phyloP scores from a whole-genome alignment of 495 filamentous ascomycete genomes.

The Parathielavia appendiculata region DNA sequence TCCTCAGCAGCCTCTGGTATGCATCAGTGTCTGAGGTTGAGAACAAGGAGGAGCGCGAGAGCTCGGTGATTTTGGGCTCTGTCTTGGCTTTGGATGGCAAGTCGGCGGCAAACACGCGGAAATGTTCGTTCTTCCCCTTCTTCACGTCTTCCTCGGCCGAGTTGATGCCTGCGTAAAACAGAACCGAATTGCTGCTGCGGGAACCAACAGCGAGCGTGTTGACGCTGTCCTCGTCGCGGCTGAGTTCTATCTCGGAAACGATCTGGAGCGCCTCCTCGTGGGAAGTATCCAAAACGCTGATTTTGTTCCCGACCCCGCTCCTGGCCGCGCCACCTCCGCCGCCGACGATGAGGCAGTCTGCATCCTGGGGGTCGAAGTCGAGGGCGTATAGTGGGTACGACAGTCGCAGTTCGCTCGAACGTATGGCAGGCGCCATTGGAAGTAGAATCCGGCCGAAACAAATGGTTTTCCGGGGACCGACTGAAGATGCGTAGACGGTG shows the following conservation, averaged over 20 bases:
- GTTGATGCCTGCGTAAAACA: conserved; percentile 81
- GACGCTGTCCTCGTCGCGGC: conserved; percentile 85
- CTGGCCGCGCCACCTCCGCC: conserved; percentile 84
- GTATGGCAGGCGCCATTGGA: conserved; percentile 30
- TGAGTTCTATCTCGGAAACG: conserved; percentile 71
- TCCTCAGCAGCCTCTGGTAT: conserved; percentile 72
- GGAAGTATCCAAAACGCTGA: conserved; percentile 68
- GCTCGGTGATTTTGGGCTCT: conserved; percentile 46
- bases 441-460: background rate
- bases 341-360: conserved; percentile 70
- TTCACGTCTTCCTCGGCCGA: conserved; percentile 64
- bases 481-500: background rate
- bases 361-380: conserved; percentile 81
- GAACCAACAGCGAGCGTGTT: conserved; percentile 68
- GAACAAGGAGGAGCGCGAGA: conserved; percentile 61
- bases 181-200: conserved; percentile 49
- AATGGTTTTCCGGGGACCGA: background rate
- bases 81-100: conserved; percentile 42
- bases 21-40: conserved; percentile 54
- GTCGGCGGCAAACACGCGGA: conserved; percentile 69
- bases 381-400: conserved; percentile 85
- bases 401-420: conserved; percentile 38
- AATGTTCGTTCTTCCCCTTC: conserved; percentile 79
- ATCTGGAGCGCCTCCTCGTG: conserved; percentile 54
- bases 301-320: conserved; percentile 86